Base-by-base conservation (phyloP, 2,329 filamentous ascomycete genomes). In the Aspergillus proliferans region DNA sequence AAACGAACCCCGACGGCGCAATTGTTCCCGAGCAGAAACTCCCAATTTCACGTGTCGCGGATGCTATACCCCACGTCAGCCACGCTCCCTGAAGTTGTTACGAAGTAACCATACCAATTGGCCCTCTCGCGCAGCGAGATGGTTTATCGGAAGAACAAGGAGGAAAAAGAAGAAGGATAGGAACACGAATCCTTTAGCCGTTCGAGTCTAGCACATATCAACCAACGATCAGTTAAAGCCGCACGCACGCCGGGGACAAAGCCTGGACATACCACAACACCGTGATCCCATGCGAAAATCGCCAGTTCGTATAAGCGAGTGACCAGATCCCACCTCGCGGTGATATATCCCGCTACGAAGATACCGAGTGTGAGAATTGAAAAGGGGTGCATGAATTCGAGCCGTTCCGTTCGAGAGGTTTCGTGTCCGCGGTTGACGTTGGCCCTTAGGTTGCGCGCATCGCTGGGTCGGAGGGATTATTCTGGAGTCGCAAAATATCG, bases 331-430 rank as follows among this genome's bases (percentile, higher is more conserved):
- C 93, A 98, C 79, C 93, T 87, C 68, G 93, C 93, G 75, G 93
- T 98, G 71, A 92, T 97, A 80, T 98, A 98, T 73, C 93, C 93
- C 76, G 93, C 92, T 80, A 97, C 87, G 78, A 98, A 98, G 77
- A 98, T 96, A 76, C 87, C 90, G 76, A 95, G 84, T 66, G 91
- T 95, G 72, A 96, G 82, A 71, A 92, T 78, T 56, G 92, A 97
- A 78, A 97, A 96, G 66, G 91, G 89, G 89, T 96, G 91, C 92
- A 97, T 97, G 62, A 73, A 74, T 72, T 54, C 67, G 55, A 57
- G 53, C 56, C 26, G 26, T 12, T 30, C 19, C 50, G 58, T 59
- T 61, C 47, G 51, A 50, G 57, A 54, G 55, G 52, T 56, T 57
- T 52, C 53, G 47, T 40, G 18, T 40, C 15, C 18, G 38, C 38